Percentiles rank a stretch among this genome's conserved stretches.
Conservation (phyloP, 495 filamentous ascomycete genomes). For the Penicillium canescens region DNA sequence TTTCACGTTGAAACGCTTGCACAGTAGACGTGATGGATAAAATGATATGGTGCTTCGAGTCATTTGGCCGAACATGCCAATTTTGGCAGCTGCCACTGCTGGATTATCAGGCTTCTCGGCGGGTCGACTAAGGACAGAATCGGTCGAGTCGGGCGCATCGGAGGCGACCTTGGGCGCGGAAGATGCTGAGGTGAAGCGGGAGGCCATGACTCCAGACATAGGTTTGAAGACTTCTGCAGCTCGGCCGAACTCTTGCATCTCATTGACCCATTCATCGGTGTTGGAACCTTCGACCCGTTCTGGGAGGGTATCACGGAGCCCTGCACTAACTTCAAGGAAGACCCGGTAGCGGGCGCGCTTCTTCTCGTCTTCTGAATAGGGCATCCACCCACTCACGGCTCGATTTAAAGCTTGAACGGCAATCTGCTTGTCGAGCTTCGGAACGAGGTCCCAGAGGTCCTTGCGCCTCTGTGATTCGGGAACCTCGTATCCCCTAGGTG, state of each 20-base stretch:
- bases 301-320: constrained; percentile 59
- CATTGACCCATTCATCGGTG: constrained; percentile 74
- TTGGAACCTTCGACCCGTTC: constrained; percentile 54
- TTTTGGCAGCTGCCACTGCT: constrained; percentile 80
- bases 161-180: constrained; percentile 42
- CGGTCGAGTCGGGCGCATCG: constrained; percentile 38
- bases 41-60: constrained; percentile 74
- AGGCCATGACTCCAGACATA: constrained; percentile 87
- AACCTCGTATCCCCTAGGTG: constrained; percentile 60
- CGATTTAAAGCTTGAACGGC: constrained; percentile 76
- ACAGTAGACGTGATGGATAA: constrained; percentile 79
- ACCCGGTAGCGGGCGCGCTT: constrained; percentile 77
- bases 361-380: constrained; percentile 77
- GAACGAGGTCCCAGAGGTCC: constrained; percentile 65
- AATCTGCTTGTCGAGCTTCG: constrained; percentile 69
- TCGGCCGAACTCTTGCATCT: constrained; percentile 83
- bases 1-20: constrained; percentile 88
- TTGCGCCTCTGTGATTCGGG: constrained; percentile 58
- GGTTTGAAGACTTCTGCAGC: constrained; percentile 93
- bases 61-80: constrained; percentile 92
- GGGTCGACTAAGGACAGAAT: constrained; percentile 54
- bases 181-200: constrained; percentile 80
- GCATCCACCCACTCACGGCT: constrained; percentile 74
- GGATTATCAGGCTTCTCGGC: constrained; percentile 70
- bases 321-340: constrained; percentile 80